Percentiles rank a stretch among this genome's conserved stretches.
Conservation (phyloP, 1,139 yeast genomes). For the Debaryomycetaceae sp. region DNA sequence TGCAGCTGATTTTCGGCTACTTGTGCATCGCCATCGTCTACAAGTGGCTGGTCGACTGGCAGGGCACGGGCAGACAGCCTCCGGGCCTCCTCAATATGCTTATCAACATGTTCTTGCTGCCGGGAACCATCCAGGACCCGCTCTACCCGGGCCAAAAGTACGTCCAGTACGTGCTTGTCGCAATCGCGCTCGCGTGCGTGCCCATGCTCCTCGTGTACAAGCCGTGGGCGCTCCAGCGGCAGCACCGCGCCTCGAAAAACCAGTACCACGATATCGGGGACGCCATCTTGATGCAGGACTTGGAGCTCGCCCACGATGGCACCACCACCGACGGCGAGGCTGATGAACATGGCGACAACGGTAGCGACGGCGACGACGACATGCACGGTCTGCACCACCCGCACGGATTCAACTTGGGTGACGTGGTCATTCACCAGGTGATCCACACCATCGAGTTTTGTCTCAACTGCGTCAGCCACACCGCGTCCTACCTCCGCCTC, state of each 20-base stretch:
- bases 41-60: constrained; percentile 95
- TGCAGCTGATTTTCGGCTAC: constrained; percentile 95
- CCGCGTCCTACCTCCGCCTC: constrained; percentile 90
- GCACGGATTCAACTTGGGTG: constrained; percentile 69
- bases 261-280: constrained; percentile 22
- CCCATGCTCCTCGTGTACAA: constrained; percentile 88
- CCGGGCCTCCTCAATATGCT: constrained; percentile 93
- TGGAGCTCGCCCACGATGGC: constrained; percentile 13
- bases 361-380: constrained; percentile 21
- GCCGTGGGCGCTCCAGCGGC: constrained; percentile 53
- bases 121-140: constrained; percentile 78
- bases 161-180: constrained; percentile 63
- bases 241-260: constrained; percentile 13
- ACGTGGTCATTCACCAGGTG: constrained; percentile 92
- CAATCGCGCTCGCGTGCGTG: constrained; percentile 78
- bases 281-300: constrained; percentile 22
- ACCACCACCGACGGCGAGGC: too few species aligned
- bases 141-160: constrained; percentile 76
- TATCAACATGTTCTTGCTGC: constrained; percentile 90
- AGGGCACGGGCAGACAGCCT: constrained; percentile 60
- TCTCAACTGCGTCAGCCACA: constrained; percentile 92
- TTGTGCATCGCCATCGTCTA: constrained; percentile 73
- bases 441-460: constrained; percentile 98
- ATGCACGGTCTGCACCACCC: constrained; percentile 18
- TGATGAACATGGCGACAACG: too few species aligned